These are phyloP conservation scores for Solioccasus polychromus DNA, from an alignment of 768 basidiomycete genomes.

Conservation along the genomic window DNA sequence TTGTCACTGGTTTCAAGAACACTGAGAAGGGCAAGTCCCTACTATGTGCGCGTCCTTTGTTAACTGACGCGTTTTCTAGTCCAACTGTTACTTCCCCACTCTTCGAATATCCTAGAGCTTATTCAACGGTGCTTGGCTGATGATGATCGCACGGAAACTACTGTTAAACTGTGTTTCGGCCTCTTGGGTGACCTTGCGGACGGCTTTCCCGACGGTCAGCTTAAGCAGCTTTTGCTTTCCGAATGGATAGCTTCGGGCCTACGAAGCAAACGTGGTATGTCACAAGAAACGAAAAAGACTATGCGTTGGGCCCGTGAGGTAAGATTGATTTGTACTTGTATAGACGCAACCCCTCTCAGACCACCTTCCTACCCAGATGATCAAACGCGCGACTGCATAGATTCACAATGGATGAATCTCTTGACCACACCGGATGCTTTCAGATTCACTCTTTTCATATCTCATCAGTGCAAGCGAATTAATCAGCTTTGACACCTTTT, in stretches of 20 bases:
- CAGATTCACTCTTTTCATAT: slow-evolving; percentile 33
- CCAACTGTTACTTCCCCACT: slow-evolving; percentile 58
- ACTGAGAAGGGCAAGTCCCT: slow-evolving; percentile 61
- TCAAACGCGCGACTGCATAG: slow-evolving; percentile 77
- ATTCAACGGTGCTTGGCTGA: slow-evolving; percentile 72
- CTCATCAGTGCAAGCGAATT: slow-evolving; percentile 50
- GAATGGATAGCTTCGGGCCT: slow-evolving; percentile 79
- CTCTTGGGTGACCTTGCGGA: slow-evolving; percentile 93
- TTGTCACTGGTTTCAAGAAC: slow-evolving; percentile 87
- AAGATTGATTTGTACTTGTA: slow-evolving; percentile 17
- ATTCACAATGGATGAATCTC: slow-evolving; percentile 19
- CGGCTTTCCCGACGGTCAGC: slow-evolving; percentile 74
- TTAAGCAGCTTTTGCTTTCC: slow-evolving; percentile 74
- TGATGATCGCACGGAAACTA: slow-evolving; percentile 79
- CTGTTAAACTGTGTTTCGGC: slow-evolving; percentile 75
- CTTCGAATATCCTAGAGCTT: slow-evolving; percentile 74
- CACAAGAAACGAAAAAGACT: slow-evolving; percentile 80
- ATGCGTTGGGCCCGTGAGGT: slow-evolving; percentile 95
- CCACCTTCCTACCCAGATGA: slow-evolving; percentile 48
- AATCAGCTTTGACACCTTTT: slow-evolving; percentile 25
- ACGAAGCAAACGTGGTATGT: slow-evolving; percentile 70
- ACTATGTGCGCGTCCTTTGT: not conserved
- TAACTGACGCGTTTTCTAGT: slow-evolving; percentile 6
- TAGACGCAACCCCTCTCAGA: not conserved
- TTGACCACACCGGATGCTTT: slow-evolving; percentile 25